Percentiles rank a stretch among this genome's conserved stretches.
phyloP scores from a whole-genome alignment of 2,329 filamentous ascomycete genomes.

The Colletotrichum phormii region DNA sequence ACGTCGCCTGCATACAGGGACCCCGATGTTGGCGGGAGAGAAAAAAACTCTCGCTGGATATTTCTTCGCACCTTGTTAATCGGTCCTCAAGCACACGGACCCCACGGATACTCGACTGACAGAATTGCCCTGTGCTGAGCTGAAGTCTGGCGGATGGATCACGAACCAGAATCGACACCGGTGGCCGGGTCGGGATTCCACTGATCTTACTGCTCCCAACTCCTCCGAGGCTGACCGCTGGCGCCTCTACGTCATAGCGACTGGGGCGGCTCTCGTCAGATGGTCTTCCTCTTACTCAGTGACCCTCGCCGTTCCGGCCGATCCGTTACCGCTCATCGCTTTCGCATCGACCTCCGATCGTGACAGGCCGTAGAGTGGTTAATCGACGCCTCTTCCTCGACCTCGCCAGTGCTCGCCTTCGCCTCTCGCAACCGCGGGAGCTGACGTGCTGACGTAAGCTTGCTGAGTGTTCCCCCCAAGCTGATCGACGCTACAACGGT shows the following conservation, averaged over 20 bases:
- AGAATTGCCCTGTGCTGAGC: constrained; percentile 22
- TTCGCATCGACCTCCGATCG: constrained; percentile 23
- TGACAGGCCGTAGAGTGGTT: constrained; percentile 11
- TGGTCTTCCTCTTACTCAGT: constrained; percentile 31
- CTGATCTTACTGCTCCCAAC: constrained; percentile 9
- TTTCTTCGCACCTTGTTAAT: background rate
- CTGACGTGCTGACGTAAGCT: constrained; percentile 22
- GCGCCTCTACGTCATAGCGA: constrained; percentile 30
- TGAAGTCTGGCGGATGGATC: constrained; percentile 14
- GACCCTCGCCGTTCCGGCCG: constrained; percentile 27
- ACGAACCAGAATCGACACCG: constrained; percentile 2
- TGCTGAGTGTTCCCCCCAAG: constrained; percentile 7
- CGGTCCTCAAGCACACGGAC: constrained; percentile 9
- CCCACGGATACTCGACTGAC: constrained; percentile 12
- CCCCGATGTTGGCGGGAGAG: constrained; percentile 27
- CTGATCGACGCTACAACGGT: constrained; percentile 14
- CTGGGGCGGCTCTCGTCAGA: constrained; percentile 7
- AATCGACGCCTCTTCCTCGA: constrained; percentile 17
- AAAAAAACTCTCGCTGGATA: constrained; percentile 11
- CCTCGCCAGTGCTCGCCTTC: background rate
- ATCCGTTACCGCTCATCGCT: constrained; percentile 28
- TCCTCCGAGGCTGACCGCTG: constrained; percentile 22
- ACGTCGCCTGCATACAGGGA: constrained; percentile 34
- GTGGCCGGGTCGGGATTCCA: constrained; percentile 25
- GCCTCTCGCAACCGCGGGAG: constrained; percentile 21